Evolutionary conservation across 768 basidiomycete species (phyloP), one percentile per base, ranked within the genome.

Genomic region (Fomitopsis pulvina): DNA sequence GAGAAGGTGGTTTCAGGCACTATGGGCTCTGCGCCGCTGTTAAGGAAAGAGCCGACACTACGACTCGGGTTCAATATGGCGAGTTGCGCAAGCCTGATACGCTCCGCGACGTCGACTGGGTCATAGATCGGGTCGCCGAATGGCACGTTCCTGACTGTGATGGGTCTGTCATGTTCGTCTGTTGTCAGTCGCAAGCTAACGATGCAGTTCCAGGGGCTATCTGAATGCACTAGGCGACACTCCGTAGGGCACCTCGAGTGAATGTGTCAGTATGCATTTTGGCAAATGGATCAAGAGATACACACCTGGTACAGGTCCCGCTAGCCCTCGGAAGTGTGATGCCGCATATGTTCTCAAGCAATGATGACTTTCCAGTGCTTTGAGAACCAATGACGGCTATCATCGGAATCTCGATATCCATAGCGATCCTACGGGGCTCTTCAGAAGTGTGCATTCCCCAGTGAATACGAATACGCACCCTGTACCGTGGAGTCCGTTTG

Each of bases 271-370:
- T 29, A 25, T 27, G 29, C 4, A 29, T 4, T 34, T 4, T n/a
- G 34, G 2, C 27, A n/a, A 28, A 47, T 42, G 29, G 1, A 28
- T 2, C 30, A 16, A 20, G 39, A 37, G 14, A 9, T 25, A 55
- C 53, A 30, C 52, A 81, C 87, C 87, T 72, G 1, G 87, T 90
- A 51, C 87, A 88, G 0, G 87, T 87, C 0, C 87, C 87, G 16
- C 77, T 70, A 0, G 81, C 82, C 7, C 85, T 75, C 20, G 85
- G 85, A 0, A 88, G 66, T 0, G 76, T 81, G n/a, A 88, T 77
- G 0, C 85, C 83, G 0, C 83, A 85, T 37, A 90, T 86, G 0
- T 82, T 75, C 56, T 90, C 86, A 9, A 89, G 87, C 3, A 88
- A 71, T 0, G 86, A 88, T 0, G 84, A 86, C 57, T 88, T 88